Percentiles rank a stretch among this genome's conserved stretches.
Conservation (phyloP, 1,284 basidiomycete species). For the Sphagnurus paluster region DNA sequence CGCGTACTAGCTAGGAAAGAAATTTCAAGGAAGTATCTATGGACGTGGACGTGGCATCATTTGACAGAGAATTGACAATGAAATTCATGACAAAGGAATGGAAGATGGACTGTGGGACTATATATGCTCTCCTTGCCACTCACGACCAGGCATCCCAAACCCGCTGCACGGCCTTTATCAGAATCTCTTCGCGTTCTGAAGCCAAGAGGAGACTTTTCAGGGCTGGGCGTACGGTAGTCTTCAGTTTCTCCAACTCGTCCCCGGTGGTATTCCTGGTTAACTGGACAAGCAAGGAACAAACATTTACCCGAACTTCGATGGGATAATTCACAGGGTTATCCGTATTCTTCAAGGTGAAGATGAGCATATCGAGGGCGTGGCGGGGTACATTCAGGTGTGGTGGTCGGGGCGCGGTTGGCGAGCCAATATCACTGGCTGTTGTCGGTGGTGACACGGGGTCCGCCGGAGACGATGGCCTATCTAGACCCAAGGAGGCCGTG, state of each 20-base stretch:
- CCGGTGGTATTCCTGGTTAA: constrained; percentile 52
- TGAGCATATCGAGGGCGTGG: constrained; percentile 65
- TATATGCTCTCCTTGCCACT: too few species aligned
- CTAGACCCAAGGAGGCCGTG: constrained; percentile 41
- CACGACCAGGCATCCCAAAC: constrained; percentile 46
- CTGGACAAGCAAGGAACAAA: constrained; percentile 68
- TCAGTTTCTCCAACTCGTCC: constrained; percentile 48
- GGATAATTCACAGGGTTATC: constrained; percentile 57
- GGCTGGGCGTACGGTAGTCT: constrained; percentile 49
- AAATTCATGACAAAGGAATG: too few species aligned
- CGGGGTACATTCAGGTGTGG: constrained; percentile 43
- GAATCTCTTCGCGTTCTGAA: constrained; percentile 43
- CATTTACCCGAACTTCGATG: constrained; percentile 70
- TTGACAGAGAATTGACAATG: neutral
- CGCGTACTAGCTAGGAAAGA: too few species aligned
- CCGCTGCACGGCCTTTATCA: constrained; percentile 43
- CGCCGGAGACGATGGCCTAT: constrained; percentile 33
- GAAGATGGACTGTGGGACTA: neutral
- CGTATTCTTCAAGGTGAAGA: constrained; percentile 55
- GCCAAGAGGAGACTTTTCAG: constrained; percentile 48
- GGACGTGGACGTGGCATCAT: neutral
- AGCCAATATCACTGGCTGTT: constrained; percentile 38
- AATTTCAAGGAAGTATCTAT: neutral
- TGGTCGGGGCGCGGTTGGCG: constrained; percentile 41
- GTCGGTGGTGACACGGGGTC: constrained; percentile 40